Base-by-base conservation (phyloP, 495 filamentous ascomycete species). In the Neurospora sp. region DNA sequence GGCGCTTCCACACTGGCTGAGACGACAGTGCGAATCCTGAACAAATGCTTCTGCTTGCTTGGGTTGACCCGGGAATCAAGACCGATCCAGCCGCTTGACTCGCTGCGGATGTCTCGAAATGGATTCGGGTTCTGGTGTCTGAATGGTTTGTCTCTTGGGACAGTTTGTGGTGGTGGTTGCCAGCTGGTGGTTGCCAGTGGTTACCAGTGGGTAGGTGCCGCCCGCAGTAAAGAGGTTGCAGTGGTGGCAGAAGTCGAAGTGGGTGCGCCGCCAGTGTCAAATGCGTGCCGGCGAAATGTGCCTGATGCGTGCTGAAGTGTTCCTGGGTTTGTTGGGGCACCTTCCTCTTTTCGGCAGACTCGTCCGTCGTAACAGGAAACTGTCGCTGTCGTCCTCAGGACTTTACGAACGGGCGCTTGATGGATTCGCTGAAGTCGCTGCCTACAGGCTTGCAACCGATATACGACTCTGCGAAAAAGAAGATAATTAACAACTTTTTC, bases 331-430 rank as follows among this genome's bases (percentile, higher is more conserved):
- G 71, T 72, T 48, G 38, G 38, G 35, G 54, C 69, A 76, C 77
- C 73, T 80, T 76, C 41, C 78, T 78, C 70, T 70, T 79, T 79
- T 76, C 69, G 77, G 78, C 76, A 75, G 73, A 69, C 72, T 35
- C 44, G 76, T 71, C 70, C 71, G 73, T 66, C 72, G 71, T 37
- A 75, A 75, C 59, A 40, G 73, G 75, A 72, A 79, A 75, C 12
- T 69, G 71, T 62, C 69, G 70, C 39, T 31, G 23, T 27, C 46
- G 66, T 27, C 48, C 66, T 62, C 41, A 38, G 20, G 31, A 59
- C 38, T 74, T 71, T 38, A 27, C 66, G 72, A 27, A 59, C 71
- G 62, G 76, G 78, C 75, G 76, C 76, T 78, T 79, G 75, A 46
- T 62, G 70, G 69, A 74, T 76, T 71, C 35, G 71, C 70, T 42